These are phyloP conservation scores for Teunomyces lycoperdinae DNA, from an alignment of 805 yeast genomes.

Conservation along the genomic window DNA sequence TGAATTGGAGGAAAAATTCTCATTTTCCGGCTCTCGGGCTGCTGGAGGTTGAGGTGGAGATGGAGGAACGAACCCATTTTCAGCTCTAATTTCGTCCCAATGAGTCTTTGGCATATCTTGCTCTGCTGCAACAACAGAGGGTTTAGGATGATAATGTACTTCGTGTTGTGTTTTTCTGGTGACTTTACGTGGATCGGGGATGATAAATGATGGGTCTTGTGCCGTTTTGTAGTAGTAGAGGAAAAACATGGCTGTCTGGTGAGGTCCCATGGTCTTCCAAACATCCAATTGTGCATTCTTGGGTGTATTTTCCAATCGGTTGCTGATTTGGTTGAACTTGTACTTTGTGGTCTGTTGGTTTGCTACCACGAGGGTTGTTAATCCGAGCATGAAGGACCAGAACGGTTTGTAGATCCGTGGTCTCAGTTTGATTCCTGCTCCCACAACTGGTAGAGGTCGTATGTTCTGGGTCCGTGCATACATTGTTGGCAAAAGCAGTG, in stretches of 20 bases:
- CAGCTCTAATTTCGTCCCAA: constrained; percentile 37
- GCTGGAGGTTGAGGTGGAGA: neutral
- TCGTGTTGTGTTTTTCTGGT: constrained; percentile 26
- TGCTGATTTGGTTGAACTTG: constrained; percentile 19
- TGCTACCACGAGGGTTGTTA: constrained; percentile 21
- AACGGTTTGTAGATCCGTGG: constrained; percentile 30
- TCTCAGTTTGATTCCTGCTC: constrained; percentile 3
- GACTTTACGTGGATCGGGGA: constrained; percentile 25
- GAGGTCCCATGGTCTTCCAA: constrained; percentile 38
- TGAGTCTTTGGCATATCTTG: constrained; percentile 12
- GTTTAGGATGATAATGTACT: constrained; percentile 18
- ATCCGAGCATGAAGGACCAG: constrained; percentile 30
- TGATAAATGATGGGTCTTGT: constrained; percentile 17
- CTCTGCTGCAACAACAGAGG: neutral
- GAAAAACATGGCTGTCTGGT: constrained; percentile 34
- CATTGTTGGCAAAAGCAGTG: constrained; percentile 31
- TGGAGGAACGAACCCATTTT: constrained; percentile 24
- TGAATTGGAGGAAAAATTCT: neutral
- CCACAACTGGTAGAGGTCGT: constrained; percentile 4
- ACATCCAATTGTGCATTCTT: constrained; percentile 19
- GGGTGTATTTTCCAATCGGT: constrained; percentile 13
- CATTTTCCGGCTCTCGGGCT: neutral
- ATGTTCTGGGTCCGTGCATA: constrained; percentile 12
- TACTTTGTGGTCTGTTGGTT: constrained; percentile 24
- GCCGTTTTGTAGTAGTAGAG: constrained; percentile 21